Conservation (phyloP, 805 yeast species). For the Saturnispora gosingensis region DNA sequence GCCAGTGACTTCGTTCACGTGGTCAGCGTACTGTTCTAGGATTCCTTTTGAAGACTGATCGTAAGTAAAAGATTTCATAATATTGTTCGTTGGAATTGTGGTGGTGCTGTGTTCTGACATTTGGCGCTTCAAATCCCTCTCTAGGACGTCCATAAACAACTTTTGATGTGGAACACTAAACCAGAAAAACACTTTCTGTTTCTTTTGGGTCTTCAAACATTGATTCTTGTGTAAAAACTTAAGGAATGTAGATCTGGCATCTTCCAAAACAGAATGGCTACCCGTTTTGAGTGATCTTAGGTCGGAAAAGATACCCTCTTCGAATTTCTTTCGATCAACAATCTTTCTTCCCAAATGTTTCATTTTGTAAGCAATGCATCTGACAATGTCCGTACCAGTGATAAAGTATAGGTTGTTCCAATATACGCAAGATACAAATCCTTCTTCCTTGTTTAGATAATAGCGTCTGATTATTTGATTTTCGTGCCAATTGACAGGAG, state of each 20-base stretch:
- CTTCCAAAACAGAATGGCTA: constrained; percentile 77
- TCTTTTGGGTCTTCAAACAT: constrained; percentile 89
- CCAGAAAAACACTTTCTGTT: constrained; percentile 96
- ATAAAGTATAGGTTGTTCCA: constrained; percentile 88
- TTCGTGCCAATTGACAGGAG: constrained; percentile 91
- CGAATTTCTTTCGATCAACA: constrained; percentile 84
- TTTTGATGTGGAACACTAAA: constrained; percentile 91
- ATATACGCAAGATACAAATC: constrained; percentile 82
- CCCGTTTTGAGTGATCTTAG: constrained; percentile 80
- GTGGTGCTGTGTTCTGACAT: constrained; percentile 51
- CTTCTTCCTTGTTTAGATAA: constrained; percentile 79
- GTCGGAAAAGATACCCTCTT: constrained; percentile 93
- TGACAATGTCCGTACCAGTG: constrained; percentile 93
- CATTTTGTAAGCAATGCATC: constrained; percentile 82
- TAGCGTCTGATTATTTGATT: constrained; percentile 82
- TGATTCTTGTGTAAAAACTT: constrained; percentile 77
- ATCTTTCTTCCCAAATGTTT: constrained; percentile 84
- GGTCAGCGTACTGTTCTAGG: constrained; percentile 41
- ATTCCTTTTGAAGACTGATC: constrained; percentile 40
- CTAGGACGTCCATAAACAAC: constrained; percentile 86
- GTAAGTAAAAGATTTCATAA: constrained; percentile 68
- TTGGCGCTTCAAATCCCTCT: constrained; percentile 83
- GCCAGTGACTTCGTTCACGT: constrained; percentile 14
- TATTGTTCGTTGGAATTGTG: constrained; percentile 64
- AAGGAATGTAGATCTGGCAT: constrained; percentile 76